Base-by-base conservation (phyloP, 176 grass and related monocot genomes). In the Lolium perenne region DNA sequence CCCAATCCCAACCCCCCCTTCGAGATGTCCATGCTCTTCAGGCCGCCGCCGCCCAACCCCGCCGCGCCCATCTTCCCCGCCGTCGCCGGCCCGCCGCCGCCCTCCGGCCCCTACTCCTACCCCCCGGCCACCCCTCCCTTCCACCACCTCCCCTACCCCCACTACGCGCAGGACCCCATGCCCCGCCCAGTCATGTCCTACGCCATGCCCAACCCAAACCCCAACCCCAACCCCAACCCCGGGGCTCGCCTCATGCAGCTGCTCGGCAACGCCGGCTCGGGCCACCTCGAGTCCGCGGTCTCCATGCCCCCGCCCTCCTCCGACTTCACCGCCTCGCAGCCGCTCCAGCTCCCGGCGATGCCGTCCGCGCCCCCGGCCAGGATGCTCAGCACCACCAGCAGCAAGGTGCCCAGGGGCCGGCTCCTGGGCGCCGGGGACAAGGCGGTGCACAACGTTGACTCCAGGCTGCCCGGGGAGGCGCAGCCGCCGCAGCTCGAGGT, bases 401-500 rank as follows among this genome's bases (percentile, higher is more conserved):
- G 92, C 72, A 96, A 99, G 90, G 80, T 96, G 88, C 97, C 97
- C 9, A 88, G 97, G 78, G 97, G 97, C 2, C 81, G 94, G 54
- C 85, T 92, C 51, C 87, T 99, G 17, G 90, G 79, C 0, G 77
- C 63, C 11, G 94, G 97, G 58, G 97, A 96, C 47, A 80, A 90
- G 35, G 88, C 90, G 38, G 88, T 93, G 58, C 90, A 99, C 66
- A 92, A 99, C 50, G 89, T 99, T 65, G 97, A 99, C 84, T 95
- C 92, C 35, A 91, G 97, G 84, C 81, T 99, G 60, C 92, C 90
- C 0, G 97, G 97, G 63, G 97, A 99, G 79, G 91, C 80, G 18
- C 92, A 96, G 45, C 94, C 97, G 0, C 97, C 97, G 2, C 97
- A 99, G 86, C 94, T 99, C 53, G 97, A 99, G 82, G 97, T 99